Base-by-base conservation (phyloP, 371 early-diverging fungal genomes). In the Mucor mucedo region DNA sequence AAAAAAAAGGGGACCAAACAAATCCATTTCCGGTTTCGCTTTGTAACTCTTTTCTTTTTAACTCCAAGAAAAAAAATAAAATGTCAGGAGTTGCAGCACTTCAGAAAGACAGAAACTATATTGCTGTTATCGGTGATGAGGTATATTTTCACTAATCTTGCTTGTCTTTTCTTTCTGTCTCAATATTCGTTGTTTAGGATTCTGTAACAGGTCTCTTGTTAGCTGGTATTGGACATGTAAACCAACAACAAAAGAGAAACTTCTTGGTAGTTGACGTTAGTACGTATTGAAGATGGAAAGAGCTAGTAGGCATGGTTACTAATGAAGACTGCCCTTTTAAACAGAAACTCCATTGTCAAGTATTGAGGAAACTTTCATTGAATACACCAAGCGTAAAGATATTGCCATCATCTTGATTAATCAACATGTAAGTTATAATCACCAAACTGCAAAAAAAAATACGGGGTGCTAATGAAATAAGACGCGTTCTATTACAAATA, bases 51-150 rank as follows among this genome's bases (percentile, higher is more conserved):
- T 55, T 49, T 50, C 56, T 60, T 44, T 68, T 44, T 60, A 60
- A 47, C 47, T 57, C 38, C 39, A 33, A 58, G 33, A 14, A 30
- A 56, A 30, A 56, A 49, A 30, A 39, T 59, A 65, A 52, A 47
- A 80, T 80, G 80, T 75, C 80, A 32, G 71, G 71, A 58, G 70
- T 58, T 54, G 84, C 75, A 41, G 58, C 77, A 53, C 55, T 73
- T 54, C 77, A 82, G 52, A 78, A 90, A 76, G 93, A 94, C 68
- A 87, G 98, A 55, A 88, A 89, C 39, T 89, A 97, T 56, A 89
- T 98, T 75, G 96, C 95, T 30, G 92, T 95, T 50, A 95, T 98
- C 67, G 99, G 99, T 63, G 99, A 98, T 76, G 98, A 98, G 86
- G 95, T 93, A 65, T 40, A 41, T 16, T 9, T 30, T 28, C 6